A percentile compares a stretch with the other conserved stretches of the same genome.
phyloP scores from a whole-genome alignment of 192 early-diverging fungal species.

The Backusella mclennaniae region DNA sequence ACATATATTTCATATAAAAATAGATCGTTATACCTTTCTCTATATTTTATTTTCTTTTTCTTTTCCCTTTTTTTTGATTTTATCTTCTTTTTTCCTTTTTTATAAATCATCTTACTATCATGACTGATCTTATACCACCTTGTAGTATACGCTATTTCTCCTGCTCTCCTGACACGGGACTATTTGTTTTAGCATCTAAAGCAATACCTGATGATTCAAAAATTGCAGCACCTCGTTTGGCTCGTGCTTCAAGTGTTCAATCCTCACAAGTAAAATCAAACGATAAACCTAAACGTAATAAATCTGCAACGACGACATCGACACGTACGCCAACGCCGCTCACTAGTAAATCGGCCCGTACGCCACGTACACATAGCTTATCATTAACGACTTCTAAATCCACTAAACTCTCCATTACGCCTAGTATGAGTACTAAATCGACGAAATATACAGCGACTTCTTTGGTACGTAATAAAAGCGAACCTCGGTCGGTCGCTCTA shows the following conservation, averaged over 20 bases:
- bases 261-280: neutral
- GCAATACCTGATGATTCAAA: slow-evolving; percentile 6
- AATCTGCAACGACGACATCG: neutral
- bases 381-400: slow-evolving; percentile 2
- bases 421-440: neutral
- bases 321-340: slow-evolving; percentile 3
- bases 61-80: neutral
- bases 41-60: neutral
- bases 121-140: neutral
- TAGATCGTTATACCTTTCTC: neutral
- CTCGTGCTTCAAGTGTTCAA: neutral
- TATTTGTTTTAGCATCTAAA: slow-evolving; percentile 33
- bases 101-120: neutral
- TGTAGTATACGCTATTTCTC: slow-evolving; percentile 29
- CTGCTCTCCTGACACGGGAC: slow-evolving; percentile 25
- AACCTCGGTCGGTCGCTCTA: neutral
- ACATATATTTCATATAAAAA: neutral
- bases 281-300: slow-evolving; percentile 4
- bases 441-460: neutral
- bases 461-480: neutral
- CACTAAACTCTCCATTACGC: neutral
- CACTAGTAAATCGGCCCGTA: slow-evolving; percentile 6
- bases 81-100: slow-evolving; percentile 9
- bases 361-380: neutral
- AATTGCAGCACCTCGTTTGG: neutral